Base-by-base conservation (phyloP, 352 stramenopile genomes). In the Phytopythium cucurbitacearum region DNA sequence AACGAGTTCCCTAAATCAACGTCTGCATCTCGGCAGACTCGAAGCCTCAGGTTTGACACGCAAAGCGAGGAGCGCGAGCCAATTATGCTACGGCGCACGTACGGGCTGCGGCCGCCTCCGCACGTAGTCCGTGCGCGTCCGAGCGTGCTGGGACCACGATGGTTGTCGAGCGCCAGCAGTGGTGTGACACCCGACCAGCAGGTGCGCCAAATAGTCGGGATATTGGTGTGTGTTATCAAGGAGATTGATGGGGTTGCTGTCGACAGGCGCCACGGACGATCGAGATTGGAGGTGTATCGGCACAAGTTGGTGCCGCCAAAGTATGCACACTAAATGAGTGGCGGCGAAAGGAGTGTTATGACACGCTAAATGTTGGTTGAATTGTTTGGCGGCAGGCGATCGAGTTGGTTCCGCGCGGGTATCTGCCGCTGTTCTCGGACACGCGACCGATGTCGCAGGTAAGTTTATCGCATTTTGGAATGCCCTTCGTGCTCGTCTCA, bases 221-320 rank as follows among this genome's bases (percentile, higher is more conserved):
- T 7, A 28, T 8, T 48, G 10, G 37, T 32, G 36, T 35, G 15
- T 9, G 8, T 0, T 5, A 15, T 9, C 8, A 13, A 5, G 34
- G 28, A 36, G 4, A 7, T 0, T 44, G 48, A 21, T n/a, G 35
- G 4, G 21, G 46, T 28, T 28, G 21, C 21, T 28, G 21, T 28
- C 21, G 21, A 28, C 8, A 46, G 36, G 36, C 57, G 16, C 44
- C 55, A 28, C 56, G 56, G 9, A 80, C 68, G n/a, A 62, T 89
- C 13, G 73, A 87, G 57, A 86, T 89, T 37, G 74, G 78, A 7
- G 73, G 67, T 28, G 73, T 89, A 15, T 64, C 77, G 6, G 73
- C 72, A 7, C 54, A 59, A n/a, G 57, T 81, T 32, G 60, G 57
- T 3, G 36, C 48, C 8, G 39, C 66, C 16, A 69, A 62, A 54